These are phyloP conservation scores for Epichloe festucae DNA, from an alignment of 2,329 filamentous ascomycete species.

Conservation along the genomic window DNA sequence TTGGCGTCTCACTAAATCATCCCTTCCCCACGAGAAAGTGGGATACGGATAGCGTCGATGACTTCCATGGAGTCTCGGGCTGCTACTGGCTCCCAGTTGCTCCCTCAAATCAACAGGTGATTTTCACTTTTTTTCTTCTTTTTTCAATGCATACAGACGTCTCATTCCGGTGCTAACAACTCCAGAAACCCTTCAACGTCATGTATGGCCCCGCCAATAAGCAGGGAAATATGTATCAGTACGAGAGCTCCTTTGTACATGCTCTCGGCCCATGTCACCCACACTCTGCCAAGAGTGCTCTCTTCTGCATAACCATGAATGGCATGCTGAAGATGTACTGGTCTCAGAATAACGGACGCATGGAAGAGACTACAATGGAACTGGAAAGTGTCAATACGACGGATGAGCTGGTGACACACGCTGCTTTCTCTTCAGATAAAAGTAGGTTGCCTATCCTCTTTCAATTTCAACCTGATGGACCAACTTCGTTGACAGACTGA, in stretches of 20 bases:
- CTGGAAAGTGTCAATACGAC: conserved; percentile 60
- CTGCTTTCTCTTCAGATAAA: conserved; percentile 61
- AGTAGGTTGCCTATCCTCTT: conserved; percentile 31
- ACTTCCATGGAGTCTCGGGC: conserved; percentile 67
- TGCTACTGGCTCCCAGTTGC: conserved; percentile 70
- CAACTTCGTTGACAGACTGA: conserved; percentile 12
- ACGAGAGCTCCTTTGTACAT: conserved; percentile 52
- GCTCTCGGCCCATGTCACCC: conserved; percentile 64
- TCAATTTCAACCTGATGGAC: too few species aligned
- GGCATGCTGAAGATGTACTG: conserved; percentile 66
- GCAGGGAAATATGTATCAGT: conserved; percentile 50
- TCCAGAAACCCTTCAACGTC: conserved; percentile 30
- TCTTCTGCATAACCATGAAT: conserved; percentile 64
- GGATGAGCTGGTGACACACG: conserved; percentile 69
- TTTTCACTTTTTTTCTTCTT: neutral
- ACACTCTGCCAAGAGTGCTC: conserved; percentile 53
- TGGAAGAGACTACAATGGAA: conserved; percentile 61
- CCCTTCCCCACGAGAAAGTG: conserved; percentile 49
- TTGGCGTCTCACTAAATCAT: conserved; percentile 61
- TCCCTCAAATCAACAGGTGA: conserved; percentile 28
- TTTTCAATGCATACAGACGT: neutral
- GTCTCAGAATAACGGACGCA: conserved; percentile 58
- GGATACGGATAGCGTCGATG: conserved; percentile 56
- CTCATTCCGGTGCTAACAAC: neutral
- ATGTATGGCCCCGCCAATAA: conserved; percentile 51